A percentile compares a stretch with the other conserved stretches of the same genome.
Evolutionary conservation across 2,329 filamentous ascomycete genomes (phyloP).

Genomic region (Hansfordia pulvinata): DNA sequence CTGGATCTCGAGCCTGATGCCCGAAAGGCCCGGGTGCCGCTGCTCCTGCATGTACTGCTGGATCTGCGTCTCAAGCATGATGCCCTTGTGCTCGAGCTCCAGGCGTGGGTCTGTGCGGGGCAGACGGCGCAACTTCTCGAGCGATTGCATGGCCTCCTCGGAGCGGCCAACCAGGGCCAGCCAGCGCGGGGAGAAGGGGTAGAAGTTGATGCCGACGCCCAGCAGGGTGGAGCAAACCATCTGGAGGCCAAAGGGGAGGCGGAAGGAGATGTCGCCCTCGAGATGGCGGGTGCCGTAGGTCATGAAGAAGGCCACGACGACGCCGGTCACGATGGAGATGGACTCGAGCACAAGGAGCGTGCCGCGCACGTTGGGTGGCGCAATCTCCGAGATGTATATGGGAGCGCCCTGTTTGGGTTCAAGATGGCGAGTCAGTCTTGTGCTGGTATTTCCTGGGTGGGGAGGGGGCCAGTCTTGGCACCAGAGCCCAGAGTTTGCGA

Average conservation of each 20-base stretch:
- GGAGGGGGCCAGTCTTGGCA: no score
- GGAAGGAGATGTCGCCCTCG: slow-evolving; percentile 24
- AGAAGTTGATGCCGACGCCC: slow-evolving; percentile 25
- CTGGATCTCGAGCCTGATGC: slow-evolving; percentile 26
- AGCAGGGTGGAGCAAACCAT: slow-evolving; percentile 24
- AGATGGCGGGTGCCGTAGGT: slow-evolving; percentile 35
- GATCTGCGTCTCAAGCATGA: slow-evolving; percentile 32
- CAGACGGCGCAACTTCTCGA: slow-evolving; percentile 25
- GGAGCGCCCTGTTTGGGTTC: slow-evolving; percentile 8
- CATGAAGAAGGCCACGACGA: slow-evolving; percentile 38
- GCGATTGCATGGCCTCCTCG: slow-evolving; percentile 21
- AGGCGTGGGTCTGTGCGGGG: slow-evolving; percentile 26
- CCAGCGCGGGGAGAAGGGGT: slow-evolving; percentile 32
- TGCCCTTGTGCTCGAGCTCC: slow-evolving; percentile 31
- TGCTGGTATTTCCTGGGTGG: no score
- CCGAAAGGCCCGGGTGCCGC: slow-evolving; percentile 19
- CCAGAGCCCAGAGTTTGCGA: background rate
- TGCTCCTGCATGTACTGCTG: slow-evolving; percentile 23
- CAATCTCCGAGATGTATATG: slow-evolving; percentile 18
- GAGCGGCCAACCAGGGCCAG: slow-evolving; percentile 23
- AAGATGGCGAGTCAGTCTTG: no score
- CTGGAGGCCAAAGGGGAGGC: slow-evolving; percentile 32
- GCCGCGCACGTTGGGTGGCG: slow-evolving; percentile 22
- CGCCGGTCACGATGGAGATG: slow-evolving; percentile 36
- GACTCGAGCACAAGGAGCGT: slow-evolving; percentile 32